Percentiles rank a stretch among this genome's conserved stretches.
Conservation (phyloP, 2,329 filamentous ascomycete genomes). For the Ophiocordyceps camponoti-floridani region DNA sequence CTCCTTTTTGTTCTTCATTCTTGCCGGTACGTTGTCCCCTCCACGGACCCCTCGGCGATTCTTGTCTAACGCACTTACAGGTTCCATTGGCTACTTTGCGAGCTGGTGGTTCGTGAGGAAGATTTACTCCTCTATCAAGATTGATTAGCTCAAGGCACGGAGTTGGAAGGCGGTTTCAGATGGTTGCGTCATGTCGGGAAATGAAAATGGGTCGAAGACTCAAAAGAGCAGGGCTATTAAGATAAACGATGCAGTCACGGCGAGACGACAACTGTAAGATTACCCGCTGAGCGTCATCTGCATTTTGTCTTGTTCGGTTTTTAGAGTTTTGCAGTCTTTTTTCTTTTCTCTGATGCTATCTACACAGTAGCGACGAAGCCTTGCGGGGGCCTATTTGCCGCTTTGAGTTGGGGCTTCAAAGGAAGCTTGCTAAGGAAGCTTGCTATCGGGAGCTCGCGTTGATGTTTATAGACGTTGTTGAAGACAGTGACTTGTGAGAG, state of each 20-base stretch:
- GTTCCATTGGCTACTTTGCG: conserved; percentile 86
- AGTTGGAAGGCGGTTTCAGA: background rate
- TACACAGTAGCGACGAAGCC: background rate
- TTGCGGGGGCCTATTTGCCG: background rate
- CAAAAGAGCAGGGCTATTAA: background rate
- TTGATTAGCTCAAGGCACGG: conserved; percentile 43
- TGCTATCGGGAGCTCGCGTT: background rate
- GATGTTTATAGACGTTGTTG: background rate
- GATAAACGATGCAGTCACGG: too few relatives aligned
- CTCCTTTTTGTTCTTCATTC: conserved; percentile 79
- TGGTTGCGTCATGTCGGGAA: background rate
- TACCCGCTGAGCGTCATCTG: conserved; percentile 1
- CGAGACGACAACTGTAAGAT: conserved; percentile 9
- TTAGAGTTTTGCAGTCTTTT: too few relatives aligned
- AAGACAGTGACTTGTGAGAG: background rate
- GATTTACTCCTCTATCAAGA: conserved; percentile 96
- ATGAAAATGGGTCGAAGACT: background rate
- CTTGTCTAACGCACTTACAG: conserved; percentile 24
- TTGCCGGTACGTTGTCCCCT: conserved; percentile 55
- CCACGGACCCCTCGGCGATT: background rate
- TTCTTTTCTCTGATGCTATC: too few relatives aligned
- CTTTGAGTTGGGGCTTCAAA: background rate
- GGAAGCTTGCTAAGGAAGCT: background rate
- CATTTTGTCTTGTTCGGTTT: background rate
- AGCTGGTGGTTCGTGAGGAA: conserved; percentile 88